Base-by-base conservation (phyloP, 306 rosid genomes). In the Abrus pulchellus region DNA sequence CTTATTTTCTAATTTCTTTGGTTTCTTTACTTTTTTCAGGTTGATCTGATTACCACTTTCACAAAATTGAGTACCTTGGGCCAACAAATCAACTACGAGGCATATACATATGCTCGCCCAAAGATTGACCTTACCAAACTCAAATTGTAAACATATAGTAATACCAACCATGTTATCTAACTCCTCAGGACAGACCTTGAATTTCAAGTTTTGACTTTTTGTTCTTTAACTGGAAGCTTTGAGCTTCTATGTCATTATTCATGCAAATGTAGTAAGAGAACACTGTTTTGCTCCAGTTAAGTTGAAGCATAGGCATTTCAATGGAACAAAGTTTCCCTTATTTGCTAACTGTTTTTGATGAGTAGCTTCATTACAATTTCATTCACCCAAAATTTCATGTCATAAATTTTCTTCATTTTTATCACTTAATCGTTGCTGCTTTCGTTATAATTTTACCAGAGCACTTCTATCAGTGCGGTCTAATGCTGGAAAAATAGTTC, bases 41-140 rank as follows among this genome's bases (percentile, higher is more conserved):
- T 93, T 74, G 99, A 95, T 91, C 79, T 91, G 79, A 95, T 95
- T 74, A 93, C 97, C 13, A 80, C 96, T 44, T 73, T 91, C 73
- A 95, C 99, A 61, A 95, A 95, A 81, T 56, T 93, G 83, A 85
- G 98, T 80, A 81, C 85, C 83, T 80, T 95, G 82, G 99, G 99
- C 66, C 97, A 93, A 68, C 82, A 87, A 45, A 93, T 95, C 86
- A 95, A 95, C 69, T 95, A 88, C 5, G 98, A 95, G 86, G 99
- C 97, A 28, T 94, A 91, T 59, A 79, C 94, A 13, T 94, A 93
- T 84, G 83, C 99, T 10, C 82, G 43, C 13, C 28, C 44, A 64
- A 94, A 83, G 81, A 84, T 94, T 29, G 93, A 94, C 75, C 30
- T 94, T 30, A 88, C 87, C 84, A 92, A 90, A 88, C 97, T 94